These are phyloP conservation scores for Jatropha podagrica DNA, from an alignment of 441 rosid genomes.

Conservation along the genomic window DNA sequence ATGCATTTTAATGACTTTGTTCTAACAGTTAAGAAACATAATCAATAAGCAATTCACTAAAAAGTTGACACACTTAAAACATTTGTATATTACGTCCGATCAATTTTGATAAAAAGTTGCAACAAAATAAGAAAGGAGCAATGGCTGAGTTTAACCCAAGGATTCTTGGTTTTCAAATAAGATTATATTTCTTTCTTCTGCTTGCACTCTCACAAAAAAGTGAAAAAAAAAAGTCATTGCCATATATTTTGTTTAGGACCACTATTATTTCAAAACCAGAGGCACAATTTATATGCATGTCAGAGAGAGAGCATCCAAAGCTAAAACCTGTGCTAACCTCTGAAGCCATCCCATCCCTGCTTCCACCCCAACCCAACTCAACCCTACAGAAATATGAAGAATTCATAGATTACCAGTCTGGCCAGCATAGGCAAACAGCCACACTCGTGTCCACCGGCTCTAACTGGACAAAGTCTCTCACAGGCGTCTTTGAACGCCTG, in stretches of 20 bases:
- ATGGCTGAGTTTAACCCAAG: not conserved
- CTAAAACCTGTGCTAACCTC: not conserved
- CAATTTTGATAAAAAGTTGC: not conserved
- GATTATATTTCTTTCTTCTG: not conserved
- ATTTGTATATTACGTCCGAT: not conserved
- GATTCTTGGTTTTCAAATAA: not conserved
- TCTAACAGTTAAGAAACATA: not conserved
- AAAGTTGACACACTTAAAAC: not conserved
- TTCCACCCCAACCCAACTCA: not conserved
- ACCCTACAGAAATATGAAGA: not conserved
- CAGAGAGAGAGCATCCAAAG: not conserved
- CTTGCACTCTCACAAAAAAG: not conserved
- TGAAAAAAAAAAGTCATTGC: not conserved
- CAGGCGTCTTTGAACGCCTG: constrained; percentile 89
- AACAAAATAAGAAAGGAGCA: not conserved
- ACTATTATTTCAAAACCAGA: not conserved
- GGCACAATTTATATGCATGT: not conserved
- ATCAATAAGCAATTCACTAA: not conserved
- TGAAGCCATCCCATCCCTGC: not conserved
- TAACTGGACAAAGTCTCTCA: constrained; percentile 93
- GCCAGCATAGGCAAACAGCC: constrained; percentile 78
- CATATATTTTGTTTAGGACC: not conserved
- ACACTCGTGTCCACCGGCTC: constrained; percentile 92
- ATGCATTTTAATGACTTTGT: constrained; percentile 14
- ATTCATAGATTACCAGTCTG: constrained; percentile 61